Conservation (phyloP, 164 flowering plant species). For the Magnolia sinica region DNA sequence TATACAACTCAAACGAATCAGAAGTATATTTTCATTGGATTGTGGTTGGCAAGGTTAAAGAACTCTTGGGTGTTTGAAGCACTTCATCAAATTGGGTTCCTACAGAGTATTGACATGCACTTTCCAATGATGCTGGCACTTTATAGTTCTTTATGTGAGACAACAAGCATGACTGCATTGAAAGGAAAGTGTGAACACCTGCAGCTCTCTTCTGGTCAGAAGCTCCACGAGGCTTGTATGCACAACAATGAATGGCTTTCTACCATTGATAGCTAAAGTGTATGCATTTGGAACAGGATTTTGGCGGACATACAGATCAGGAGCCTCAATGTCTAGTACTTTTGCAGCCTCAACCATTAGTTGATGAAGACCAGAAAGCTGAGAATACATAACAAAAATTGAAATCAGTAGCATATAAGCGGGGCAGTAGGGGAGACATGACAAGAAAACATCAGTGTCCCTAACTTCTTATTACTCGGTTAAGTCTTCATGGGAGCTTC, state of each 20-base stretch:
- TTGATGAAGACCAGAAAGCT: constrained; percentile 81
- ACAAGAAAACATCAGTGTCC: background rate
- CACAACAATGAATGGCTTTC: constrained; percentile 91
- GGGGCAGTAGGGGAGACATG: background rate
- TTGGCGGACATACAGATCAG: constrained; percentile 90
- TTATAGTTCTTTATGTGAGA: background rate
- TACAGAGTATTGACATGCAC: too few species aligned
- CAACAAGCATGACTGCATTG: background rate
- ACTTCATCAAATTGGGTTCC: too few species aligned
- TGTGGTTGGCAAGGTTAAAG: too few species aligned
- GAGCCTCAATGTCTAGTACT: constrained; percentile 70
- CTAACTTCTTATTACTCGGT: background rate
- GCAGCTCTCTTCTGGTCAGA: constrained; percentile 76
- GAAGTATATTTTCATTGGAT: too few species aligned
- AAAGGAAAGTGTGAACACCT: constrained; percentile 43
- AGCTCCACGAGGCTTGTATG: constrained; percentile 97
- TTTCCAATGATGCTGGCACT: background rate
- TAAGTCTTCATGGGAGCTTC: background rate
- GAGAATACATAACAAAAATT: constrained; percentile 8
- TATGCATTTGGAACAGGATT: constrained; percentile 95
- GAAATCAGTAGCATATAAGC: background rate
- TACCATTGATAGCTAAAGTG: constrained; percentile 85
- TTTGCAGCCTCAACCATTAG: constrained; percentile 77
- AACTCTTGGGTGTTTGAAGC: too few species aligned
- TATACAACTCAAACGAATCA: too few species aligned